Base-by-base conservation (phyloP, 1,284 basidiomycete species). In the Naganishia albida region DNA sequence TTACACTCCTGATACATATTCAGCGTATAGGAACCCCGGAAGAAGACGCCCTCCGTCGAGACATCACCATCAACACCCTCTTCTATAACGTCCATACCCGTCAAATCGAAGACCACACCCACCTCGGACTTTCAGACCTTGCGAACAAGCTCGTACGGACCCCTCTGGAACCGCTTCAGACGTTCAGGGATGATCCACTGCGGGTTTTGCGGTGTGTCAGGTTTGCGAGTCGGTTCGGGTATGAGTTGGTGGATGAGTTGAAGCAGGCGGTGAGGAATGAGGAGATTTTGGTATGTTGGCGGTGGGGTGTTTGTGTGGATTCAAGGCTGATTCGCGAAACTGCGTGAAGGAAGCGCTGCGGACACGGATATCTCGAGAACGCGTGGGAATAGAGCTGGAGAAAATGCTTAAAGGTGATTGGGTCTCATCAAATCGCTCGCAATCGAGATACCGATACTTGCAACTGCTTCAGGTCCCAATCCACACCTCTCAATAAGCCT, bases 31-130 rank as follows among this genome's bases (percentile, higher is more conserved):
- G 96, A 1, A 97, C 95, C 1, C 93, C 96, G 0, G 74, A 89
- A 18, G 86, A 99, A 79, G 96, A 99, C 76, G 94, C 96, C 0
- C 76, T 90, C 54, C 82, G 96, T 42, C 83, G 96, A 70, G 96
- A 99, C 76, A 87, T 91, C 38, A 99, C 96, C 0, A 95, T 99
- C 78, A 99, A 99, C 74, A 83, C 96, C 0, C 80, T 99, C 15
- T 98, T 99, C 79, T 99, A 94, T 81, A 99, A 99, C 70, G 85
- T 99, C 0, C 93, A 98, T 73, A 87, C 89, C 0, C 83, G 87
- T n/a, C 72, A 81, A 12, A 87, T 99, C 1, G 96, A 99, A 76
- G 96, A 99, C 77, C 85, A 85, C 72, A 97, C 93, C 18, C 62
- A 34, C 39, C 74, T 92, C 87, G 96, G 96, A 10, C 79, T 98